A percentile compares a stretch with the other conserved stretches of the same genome.
phyloP scores from a whole-genome alignment of 116 monocot species.

The Papilionanthe hybrid region DNA sequence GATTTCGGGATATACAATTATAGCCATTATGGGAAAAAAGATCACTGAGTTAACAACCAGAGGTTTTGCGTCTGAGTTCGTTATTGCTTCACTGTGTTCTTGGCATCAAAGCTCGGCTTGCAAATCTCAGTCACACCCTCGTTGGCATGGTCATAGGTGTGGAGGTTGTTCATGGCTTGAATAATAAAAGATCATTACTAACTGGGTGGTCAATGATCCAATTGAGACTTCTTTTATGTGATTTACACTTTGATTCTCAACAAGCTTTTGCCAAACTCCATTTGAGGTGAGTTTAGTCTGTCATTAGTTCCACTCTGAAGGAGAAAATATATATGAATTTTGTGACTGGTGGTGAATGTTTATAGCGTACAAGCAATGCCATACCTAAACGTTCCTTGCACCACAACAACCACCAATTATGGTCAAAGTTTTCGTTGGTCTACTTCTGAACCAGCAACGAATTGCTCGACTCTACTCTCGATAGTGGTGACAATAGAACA shows the following conservation, averaged over 20 bases:
- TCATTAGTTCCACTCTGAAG: background rate
- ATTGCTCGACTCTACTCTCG: too few species aligned
- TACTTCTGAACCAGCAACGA: too few species aligned
- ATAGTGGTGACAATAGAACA: too few species aligned
- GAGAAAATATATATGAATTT: background rate
- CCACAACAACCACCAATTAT: too few species aligned
- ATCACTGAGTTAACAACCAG: slow-evolving; percentile 92
- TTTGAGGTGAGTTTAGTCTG: slow-evolving; percentile 2
- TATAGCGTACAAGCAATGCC: too few species aligned
- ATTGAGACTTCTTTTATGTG: slow-evolving; percentile 63
- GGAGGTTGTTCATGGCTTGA: slow-evolving; percentile 82
- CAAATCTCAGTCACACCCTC: slow-evolving; percentile 87
- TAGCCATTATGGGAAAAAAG: slow-evolving; percentile 96
- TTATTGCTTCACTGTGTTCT: slow-evolving; percentile 85
- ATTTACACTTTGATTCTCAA: slow-evolving; percentile 71
- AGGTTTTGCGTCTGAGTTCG: slow-evolving; percentile 92
- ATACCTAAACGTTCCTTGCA: too few species aligned
- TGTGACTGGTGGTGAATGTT: too few species aligned
- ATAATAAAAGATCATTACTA: slow-evolving; percentile 69
- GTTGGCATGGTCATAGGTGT: slow-evolving; percentile 96
- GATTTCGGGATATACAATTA: slow-evolving; percentile 95
- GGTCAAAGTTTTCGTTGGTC: too few species aligned
- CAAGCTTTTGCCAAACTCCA: slow-evolving; percentile 35
- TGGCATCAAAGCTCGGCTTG: slow-evolving; percentile 85
- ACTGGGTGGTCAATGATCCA: slow-evolving; percentile 85